A percentile compares a stretch with the other conserved stretches of the same genome.
Evolutionary conservation across 1,284 basidiomycete genomes (phyloP).

Genomic region (Pseudozyma sp.): DNA sequence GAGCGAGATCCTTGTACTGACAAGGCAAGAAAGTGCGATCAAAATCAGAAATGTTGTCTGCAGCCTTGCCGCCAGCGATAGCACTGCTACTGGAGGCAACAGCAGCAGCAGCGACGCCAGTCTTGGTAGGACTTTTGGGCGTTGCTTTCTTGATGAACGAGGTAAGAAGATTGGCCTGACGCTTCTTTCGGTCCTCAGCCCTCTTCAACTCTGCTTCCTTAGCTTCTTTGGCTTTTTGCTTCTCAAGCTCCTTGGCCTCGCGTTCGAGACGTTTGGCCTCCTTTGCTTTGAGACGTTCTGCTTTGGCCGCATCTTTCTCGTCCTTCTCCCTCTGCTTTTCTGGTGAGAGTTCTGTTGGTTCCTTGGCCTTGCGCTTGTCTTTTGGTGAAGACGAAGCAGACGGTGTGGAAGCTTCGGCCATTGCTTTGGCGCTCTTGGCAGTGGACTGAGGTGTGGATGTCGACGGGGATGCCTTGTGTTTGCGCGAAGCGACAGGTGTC

Average conservation of each 20-base stretch:
- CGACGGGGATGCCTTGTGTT: conserved; percentile 34
- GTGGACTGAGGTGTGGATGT: conserved; percentile 30
- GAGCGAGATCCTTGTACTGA: conserved; percentile 64
- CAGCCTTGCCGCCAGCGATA: conserved; percentile 14
- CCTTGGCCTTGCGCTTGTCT: conserved; percentile 49
- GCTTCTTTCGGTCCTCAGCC: conserved; percentile 67
- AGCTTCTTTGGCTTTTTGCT: conserved; percentile 53
- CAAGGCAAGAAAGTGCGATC: conserved; percentile 63
- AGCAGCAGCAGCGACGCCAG: conserved; percentile 1
- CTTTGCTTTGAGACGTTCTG: conserved; percentile 31
- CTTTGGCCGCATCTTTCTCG: conserved; percentile 71
- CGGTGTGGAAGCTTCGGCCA: conserved; percentile 24
- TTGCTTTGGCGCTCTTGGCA: conserved; percentile 15
- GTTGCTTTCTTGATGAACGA: conserved; percentile 60
- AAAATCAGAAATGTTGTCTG: conserved; percentile 50
- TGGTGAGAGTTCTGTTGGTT: conserved; percentile 44
- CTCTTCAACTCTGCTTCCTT: conserved; percentile 71
- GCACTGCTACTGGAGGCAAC: conserved; percentile 10
- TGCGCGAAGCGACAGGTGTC: conserved; percentile 22
- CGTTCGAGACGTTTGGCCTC: conserved; percentile 55
- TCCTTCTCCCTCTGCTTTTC: conserved; percentile 68
- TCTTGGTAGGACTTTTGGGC: conserved; percentile 26
- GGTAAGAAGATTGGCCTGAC: conserved; percentile 58
- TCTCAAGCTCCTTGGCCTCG: conserved; percentile 67
- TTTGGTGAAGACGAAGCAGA: conserved; percentile 37